These are phyloP conservation scores for Aspergillus carbonarius DNA, from an alignment of 2,329 filamentous ascomycete species.

Conservation along the genomic window DNA sequence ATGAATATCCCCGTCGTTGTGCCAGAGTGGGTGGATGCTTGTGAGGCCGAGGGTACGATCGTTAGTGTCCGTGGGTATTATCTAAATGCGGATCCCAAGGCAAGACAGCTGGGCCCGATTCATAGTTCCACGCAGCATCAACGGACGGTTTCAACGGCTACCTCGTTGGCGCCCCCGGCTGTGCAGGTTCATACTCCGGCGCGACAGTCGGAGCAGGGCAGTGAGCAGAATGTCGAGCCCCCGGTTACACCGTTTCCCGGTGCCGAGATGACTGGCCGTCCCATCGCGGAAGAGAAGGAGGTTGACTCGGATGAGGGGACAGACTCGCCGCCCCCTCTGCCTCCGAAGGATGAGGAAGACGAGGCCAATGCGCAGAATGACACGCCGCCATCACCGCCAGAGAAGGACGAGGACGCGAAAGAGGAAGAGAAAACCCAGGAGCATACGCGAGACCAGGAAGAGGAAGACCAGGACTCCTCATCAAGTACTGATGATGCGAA, in stretches of 20 bases:
- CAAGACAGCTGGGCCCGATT: conserved; percentile 51
- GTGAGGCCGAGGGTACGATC: conserved; percentile 86
- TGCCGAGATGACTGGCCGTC: conserved; percentile 28
- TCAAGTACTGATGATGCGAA: conserved; percentile 13
- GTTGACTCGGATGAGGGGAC: conserved; percentile 28
- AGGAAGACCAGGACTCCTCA: conserved; percentile 22
- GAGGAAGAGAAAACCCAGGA: conserved; percentile 14
- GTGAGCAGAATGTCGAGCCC: conserved; percentile 24
- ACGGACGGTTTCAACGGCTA: conserved; percentile 32
- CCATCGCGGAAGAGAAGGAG: conserved; percentile 29
- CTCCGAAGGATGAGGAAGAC: conserved; percentile 27
- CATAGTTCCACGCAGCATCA: conserved; percentile 35
- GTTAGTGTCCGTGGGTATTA: conserved; percentile 96
- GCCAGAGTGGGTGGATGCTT: conserved; percentile 97
- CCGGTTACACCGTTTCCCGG: conserved; percentile 38
- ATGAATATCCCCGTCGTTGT: conserved; percentile 97
- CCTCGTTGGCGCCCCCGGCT: conserved; percentile 25
- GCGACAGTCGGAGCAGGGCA: conserved; percentile 17
- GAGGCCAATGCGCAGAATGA: conserved; percentile 16
- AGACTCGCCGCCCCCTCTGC: conserved; percentile 25
- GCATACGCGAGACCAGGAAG: conserved; percentile 14
- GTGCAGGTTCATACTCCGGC: neutral
- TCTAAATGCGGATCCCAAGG: conserved; percentile 75
- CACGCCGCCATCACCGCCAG: neutral
- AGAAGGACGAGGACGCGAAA: conserved; percentile 12